Evolutionary conservation across 257 asterid genomes (phyloP).

Genomic region (Ajuga chamaepitys): DNA sequence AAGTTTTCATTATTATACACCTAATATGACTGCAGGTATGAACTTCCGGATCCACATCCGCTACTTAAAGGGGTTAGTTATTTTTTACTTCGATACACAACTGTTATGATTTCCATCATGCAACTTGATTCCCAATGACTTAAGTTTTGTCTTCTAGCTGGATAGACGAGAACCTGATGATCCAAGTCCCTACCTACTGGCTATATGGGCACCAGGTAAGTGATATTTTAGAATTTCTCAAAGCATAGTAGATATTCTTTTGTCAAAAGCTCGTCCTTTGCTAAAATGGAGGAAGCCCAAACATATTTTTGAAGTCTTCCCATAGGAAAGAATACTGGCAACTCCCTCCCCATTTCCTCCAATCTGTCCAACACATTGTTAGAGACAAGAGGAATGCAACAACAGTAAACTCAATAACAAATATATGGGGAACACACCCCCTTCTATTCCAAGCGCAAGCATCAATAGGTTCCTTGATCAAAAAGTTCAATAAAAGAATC

Average conservation of each 20-base stretch:
- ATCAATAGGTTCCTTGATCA: too few species aligned
- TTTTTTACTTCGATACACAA: not conserved
- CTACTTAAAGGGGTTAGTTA: conserved; percentile 56
- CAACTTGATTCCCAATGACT: conserved; percentile 24
- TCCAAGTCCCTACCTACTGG: conserved; percentile 94
- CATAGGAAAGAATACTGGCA: not conserved
- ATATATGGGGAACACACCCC: too few species aligned
- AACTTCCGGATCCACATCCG: conserved; percentile 75
- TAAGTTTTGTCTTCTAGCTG: conserved; percentile 34
- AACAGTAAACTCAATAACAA: too few species aligned
- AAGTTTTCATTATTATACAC: conserved; percentile 16
- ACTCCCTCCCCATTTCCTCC: not conserved
- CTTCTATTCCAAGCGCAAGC: too few species aligned
- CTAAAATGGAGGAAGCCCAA: not conserved
- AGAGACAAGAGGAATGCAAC: too few species aligned
- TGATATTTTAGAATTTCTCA: conserved; percentile 5
- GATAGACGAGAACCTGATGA: conserved; percentile 89
- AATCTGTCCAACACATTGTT: not conserved
- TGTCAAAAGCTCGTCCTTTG: not conserved
- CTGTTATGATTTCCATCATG: conserved; percentile 11
- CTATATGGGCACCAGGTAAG: conserved; percentile 94
- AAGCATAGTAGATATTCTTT: not conserved
- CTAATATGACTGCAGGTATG: conserved; percentile 48
- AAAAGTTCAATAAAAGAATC: too few species aligned
- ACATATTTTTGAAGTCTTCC: not conserved